Evolutionary conservation across 2,329 filamentous ascomycete genomes (phyloP).

Genomic region (Elsinoe batatas): DNA sequence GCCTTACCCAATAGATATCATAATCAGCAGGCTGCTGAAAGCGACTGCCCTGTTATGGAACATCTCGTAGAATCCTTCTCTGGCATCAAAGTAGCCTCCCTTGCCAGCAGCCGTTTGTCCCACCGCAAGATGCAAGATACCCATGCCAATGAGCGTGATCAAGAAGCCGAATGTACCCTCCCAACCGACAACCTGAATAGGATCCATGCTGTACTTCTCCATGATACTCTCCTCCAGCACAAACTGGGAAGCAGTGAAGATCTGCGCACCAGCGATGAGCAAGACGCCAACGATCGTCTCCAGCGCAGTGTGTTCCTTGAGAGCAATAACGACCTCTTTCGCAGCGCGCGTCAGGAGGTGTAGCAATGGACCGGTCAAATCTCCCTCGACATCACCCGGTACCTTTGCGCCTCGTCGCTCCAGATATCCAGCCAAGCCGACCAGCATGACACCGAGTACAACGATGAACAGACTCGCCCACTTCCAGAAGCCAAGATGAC

Average conservation of each 20-base stretch:
- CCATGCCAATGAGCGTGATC: constrained; percentile 69
- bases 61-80: constrained; percentile 76
- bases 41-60: constrained; percentile 60
- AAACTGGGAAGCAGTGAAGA: constrained; percentile 95
- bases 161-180: constrained; percentile 85
- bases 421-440: constrained; percentile 80
- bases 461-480: constrained; percentile 85
- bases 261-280: constrained; percentile 85
- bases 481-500: constrained; percentile 75
- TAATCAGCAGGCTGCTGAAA: constrained; percentile 75
- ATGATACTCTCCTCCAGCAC: constrained; percentile 92
- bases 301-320: constrained; percentile 47
- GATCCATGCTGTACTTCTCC: constrained; percentile 66
- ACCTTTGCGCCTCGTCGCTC: constrained; percentile 50
- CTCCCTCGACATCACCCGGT: constrained; percentile 21
- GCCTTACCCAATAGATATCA: constrained; percentile 90
- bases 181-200: constrained; percentile 88
- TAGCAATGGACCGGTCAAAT: constrained; percentile 24
- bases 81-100: constrained; percentile 82
- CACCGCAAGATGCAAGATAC: constrained; percentile 65
- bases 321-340: constrained; percentile 32
- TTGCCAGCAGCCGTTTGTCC: constrained; percentile 64
- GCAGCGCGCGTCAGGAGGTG: background rate
- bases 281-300: constrained; percentile 73
- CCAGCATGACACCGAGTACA: constrained; percentile 75